Percentiles rank a stretch among this genome's conserved stretches.
Evolutionary conservation across 1,139 yeast species (phyloP).

Genomic region (Yamadazyma mexicana): DNA sequence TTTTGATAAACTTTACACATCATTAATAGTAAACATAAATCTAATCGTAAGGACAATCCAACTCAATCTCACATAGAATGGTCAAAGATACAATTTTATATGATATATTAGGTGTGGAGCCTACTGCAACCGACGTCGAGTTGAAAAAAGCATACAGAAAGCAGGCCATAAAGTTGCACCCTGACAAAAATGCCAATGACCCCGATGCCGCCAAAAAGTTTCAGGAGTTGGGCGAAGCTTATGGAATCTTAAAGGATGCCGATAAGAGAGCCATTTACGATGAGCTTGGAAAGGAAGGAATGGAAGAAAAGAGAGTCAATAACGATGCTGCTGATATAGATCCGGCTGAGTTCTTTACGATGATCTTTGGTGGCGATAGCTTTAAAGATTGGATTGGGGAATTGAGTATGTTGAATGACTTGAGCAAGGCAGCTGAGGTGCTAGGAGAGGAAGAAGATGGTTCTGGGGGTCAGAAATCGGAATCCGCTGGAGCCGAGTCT

Average conservation of each 20-base stretch:
- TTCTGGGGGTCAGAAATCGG: slow-evolving; percentile 1
- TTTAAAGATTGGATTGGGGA: slow-evolving; percentile 79
- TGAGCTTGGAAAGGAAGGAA: slow-evolving; percentile 45
- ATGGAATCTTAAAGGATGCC: slow-evolving; percentile 40
- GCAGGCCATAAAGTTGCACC: slow-evolving; percentile 89
- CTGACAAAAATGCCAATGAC: slow-evolving; percentile 79
- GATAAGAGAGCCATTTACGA: slow-evolving; percentile 41
- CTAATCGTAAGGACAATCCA: too few relatives aligned
- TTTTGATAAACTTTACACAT: not conserved
- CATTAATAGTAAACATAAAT: too few relatives aligned
- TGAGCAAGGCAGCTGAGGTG: slow-evolving; percentile 70
- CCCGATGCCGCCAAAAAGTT: slow-evolving; percentile 94
- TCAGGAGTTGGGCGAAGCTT: slow-evolving; percentile 73
- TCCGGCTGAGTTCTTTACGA: slow-evolving; percentile 60
- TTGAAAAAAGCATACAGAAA: slow-evolving; percentile 94
- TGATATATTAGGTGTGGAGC: slow-evolving; percentile 79
- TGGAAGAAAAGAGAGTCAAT: slow-evolving; percentile 25
- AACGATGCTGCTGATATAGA: slow-evolving; percentile 30
- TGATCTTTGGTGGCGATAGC: slow-evolving; percentile 82
- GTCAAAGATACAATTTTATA: slow-evolving; percentile 90
- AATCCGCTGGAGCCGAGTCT: not conserved
- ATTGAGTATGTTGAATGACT: slow-evolving; percentile 77
- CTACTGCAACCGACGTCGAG: slow-evolving; percentile 76
- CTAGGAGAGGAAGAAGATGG: slow-evolving; percentile 37
- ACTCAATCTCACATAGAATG: slow-evolving; percentile 38